These are phyloP conservation scores for Dimocarpus longan DNA, from an alignment of 345 rosid genomes.

Conservation along the genomic window DNA sequence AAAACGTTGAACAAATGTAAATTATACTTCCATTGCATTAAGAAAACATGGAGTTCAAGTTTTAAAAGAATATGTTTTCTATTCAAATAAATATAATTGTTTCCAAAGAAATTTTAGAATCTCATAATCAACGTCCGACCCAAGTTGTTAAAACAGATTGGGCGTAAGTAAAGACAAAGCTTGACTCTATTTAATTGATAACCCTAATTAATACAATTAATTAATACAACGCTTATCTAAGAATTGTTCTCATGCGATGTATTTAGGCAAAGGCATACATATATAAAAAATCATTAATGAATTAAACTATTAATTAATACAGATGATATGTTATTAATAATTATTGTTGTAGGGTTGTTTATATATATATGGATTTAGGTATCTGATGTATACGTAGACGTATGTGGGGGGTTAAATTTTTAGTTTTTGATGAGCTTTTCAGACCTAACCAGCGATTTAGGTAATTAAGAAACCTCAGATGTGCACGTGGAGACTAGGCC, in stretches of 20 bases:
- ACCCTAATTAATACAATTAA: background rate
- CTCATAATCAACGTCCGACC: no score
- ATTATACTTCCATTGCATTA: background rate
- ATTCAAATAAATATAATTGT: no score
- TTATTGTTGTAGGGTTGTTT: slow-evolving; percentile 12
- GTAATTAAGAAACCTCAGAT: slow-evolving; percentile 2
- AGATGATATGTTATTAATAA: background rate
- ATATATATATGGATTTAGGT: background rate
- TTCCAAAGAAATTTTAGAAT: no score
- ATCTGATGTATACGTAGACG: background rate
- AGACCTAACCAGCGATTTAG: slow-evolving; percentile 38
- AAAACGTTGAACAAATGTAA: no score
- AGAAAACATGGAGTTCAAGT: background rate
- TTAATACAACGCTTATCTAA: slow-evolving; percentile 4
- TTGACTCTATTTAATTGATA: background rate
- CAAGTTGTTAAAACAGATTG: no score
- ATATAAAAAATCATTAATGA: background rate
- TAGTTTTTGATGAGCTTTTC: slow-evolving; percentile 35
- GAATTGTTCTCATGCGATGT: background rate
- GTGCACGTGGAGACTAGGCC: slow-evolving; percentile 32
- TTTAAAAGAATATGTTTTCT: no score
- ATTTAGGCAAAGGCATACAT: background rate
- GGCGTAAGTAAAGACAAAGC: background rate
- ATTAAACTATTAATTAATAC: no score
- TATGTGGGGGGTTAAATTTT: slow-evolving; percentile 9